These are phyloP conservation scores for Emmonsia crescens DNA, from an alignment of 2,329 filamentous ascomycete genomes.

Conservation along the genomic window DNA sequence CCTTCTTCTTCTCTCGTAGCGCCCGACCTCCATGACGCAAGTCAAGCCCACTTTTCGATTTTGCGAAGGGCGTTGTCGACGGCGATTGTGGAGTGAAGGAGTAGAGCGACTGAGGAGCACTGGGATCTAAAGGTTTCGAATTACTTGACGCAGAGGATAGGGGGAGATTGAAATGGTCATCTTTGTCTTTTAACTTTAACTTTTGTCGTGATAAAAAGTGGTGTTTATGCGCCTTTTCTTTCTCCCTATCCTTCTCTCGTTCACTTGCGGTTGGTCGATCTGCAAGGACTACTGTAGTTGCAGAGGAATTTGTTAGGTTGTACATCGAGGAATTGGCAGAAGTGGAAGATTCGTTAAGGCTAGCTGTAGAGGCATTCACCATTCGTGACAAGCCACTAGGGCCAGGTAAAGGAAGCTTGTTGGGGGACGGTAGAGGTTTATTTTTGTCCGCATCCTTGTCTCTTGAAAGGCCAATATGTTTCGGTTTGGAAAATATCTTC, in stretches of 20 bases:
- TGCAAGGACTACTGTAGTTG: constrained; percentile 47
- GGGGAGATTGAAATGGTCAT: constrained; percentile 47
- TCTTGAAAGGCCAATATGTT: constrained; percentile 52
- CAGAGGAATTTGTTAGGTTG: constrained; percentile 51
- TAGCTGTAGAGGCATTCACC: constrained; percentile 51
- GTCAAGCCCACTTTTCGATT: constrained; percentile 71
- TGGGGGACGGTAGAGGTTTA: constrained; percentile 48
- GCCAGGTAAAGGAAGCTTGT: constrained; percentile 42
- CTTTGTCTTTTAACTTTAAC: constrained; percentile 51
- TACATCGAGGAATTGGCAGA: constrained; percentile 49
- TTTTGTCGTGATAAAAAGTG: constrained; percentile 57
- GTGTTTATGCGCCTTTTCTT: constrained; percentile 44
- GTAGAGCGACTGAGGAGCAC: constrained; percentile 53
- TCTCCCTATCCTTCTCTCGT: constrained; percentile 30
- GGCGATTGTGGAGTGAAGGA: constrained; percentile 56
- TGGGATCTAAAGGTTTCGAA: constrained; percentile 52
- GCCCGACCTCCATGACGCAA: constrained; percentile 66
- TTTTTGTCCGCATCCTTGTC: constrained; percentile 47
- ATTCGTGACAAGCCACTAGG: constrained; percentile 43
- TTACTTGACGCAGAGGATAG: constrained; percentile 56
- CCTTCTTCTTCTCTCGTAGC: constrained; percentile 69
- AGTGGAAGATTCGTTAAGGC: constrained; percentile 43
- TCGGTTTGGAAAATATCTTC: constrained; percentile 59
- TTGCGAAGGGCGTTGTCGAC: constrained; percentile 55
- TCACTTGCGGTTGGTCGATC: constrained; percentile 31